These are phyloP conservation scores for Casuarina cunninghamiana DNA, from an alignment of 306 rosid species.

Conservation along the genomic window DNA sequence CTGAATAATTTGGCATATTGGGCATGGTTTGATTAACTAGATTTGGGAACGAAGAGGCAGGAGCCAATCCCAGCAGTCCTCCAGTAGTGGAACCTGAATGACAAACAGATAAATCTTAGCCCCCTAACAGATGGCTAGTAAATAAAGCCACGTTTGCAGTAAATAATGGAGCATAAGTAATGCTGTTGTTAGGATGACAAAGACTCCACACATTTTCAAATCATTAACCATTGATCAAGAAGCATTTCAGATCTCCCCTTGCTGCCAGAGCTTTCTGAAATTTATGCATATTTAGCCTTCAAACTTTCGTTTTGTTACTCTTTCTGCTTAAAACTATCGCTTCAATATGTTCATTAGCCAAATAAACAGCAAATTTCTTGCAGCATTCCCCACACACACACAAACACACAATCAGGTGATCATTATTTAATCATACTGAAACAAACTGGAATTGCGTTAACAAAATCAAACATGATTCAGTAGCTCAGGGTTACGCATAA, in stretches of 20 bases:
- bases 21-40: constrained; percentile 97
- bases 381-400: not conserved
- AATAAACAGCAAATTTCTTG: not conserved
- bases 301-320: not conserved
- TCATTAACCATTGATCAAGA: not conserved
- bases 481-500: not conserved
- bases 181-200: not conserved
- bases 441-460: not conserved
- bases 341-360: not conserved
- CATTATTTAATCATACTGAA: not conserved
- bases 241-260: constrained; percentile 4
- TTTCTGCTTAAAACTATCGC: not conserved
- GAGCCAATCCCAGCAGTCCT: constrained; percentile 85
- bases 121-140: not conserved
- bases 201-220: not conserved
- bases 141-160: constrained; percentile 7
- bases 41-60: constrained; percentile 75
- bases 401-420: not conserved
- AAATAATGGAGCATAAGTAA: constrained; percentile 1
- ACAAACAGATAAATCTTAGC: constrained; percentile 27
- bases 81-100: constrained; percentile 68
- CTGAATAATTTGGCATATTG: constrained; percentile 98
- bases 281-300: not conserved
- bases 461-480: not conserved
- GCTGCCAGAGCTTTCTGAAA: not conserved